phyloP scores from a whole-genome alignment of 441 rosid species.

The Biscutella auriculata region DNA sequence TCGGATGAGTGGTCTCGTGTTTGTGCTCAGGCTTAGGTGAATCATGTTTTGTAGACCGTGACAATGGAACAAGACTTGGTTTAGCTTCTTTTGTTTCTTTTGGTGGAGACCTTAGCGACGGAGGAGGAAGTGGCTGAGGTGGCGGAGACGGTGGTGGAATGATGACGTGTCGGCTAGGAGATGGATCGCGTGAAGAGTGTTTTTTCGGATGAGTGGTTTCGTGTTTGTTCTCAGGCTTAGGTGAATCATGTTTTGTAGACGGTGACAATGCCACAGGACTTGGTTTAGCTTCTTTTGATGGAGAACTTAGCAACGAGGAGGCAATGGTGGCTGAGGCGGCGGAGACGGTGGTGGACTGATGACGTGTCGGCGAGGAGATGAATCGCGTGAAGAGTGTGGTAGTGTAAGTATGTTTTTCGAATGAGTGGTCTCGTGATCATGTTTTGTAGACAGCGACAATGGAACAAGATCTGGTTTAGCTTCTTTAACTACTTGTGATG shows the following conservation, averaged over 20 bases:
- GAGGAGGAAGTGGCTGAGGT: not conserved
- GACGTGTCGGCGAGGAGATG: no score
- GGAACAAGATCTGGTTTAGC: not conserved
- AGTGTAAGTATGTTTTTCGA: not conserved
- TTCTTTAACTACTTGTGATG: not conserved
- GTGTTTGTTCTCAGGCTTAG: no score
- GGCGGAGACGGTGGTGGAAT: not conserved
- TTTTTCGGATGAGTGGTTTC: no score
- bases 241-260: no score
- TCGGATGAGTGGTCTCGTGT: conserved; percentile 22
- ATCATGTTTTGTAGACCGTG: conserved; percentile 4
- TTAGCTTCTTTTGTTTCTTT: not conserved
- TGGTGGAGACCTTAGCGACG: not conserved
- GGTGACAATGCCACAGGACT: no score
- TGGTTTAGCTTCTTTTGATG: no score
- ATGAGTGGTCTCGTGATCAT: not conserved
- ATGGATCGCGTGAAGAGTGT: no score
- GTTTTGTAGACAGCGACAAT: not conserved
- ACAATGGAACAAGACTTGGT: not conserved
- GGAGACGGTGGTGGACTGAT: no score
- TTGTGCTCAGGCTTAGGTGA: conserved; percentile 19
- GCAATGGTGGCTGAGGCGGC: no score
- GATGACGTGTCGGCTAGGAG: not conserved
- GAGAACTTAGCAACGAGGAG: no score
- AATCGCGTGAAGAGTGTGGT: no score